Base-by-base conservation (phyloP, 2,329 filamentous ascomycete species). In the Colletotrichum cuscutae region DNA sequence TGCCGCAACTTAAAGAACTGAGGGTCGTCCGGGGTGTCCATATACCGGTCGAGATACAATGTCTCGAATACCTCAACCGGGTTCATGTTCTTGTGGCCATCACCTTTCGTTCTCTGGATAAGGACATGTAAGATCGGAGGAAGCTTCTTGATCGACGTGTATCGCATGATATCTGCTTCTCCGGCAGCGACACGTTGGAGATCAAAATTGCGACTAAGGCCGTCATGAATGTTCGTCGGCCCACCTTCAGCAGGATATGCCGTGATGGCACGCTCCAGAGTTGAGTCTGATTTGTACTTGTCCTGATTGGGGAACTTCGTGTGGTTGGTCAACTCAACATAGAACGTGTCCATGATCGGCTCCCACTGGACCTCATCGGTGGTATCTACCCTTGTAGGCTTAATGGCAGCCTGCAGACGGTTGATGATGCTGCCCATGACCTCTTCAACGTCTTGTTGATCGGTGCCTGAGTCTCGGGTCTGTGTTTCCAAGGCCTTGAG, bases 391-490 rank as follows among this genome's bases (percentile, higher is more conserved):
- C 89, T 85, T n/a, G 88, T 88, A 6, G 94, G 89, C 70, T 89
- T 91, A 78, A 98, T 95, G 2, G 96, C 95, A 65, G 94, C 95
- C 78, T 97, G 94, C n/a, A 98, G 86, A 63, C 97, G 93, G 79
- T 96, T 95, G 71, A 98, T 90, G 30, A 98, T 94, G 78, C 96
- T 97, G 71, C 95, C 95, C 84, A 98, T 95, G 58, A 98, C 96
- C 82, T 99, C 97, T 13, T 95, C 95, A 5, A 98, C 96, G 82
- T 99, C 97, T 83, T 99, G 95, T 79, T 99, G 97, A 42, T 94
- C 86, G 0, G 88, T 89, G 3, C 88, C 88, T 11, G 86, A 86
- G 37, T 82, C 83, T 77, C 84, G 75, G 67, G 84, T 84, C 78
- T 83, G 85, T 77, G 83, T 84, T 77, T 85, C 86, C 30, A 85